Evolutionary conservation across 1,139 yeast species (phyloP).

Genomic region (Saccharomyces hybrid): DNA sequence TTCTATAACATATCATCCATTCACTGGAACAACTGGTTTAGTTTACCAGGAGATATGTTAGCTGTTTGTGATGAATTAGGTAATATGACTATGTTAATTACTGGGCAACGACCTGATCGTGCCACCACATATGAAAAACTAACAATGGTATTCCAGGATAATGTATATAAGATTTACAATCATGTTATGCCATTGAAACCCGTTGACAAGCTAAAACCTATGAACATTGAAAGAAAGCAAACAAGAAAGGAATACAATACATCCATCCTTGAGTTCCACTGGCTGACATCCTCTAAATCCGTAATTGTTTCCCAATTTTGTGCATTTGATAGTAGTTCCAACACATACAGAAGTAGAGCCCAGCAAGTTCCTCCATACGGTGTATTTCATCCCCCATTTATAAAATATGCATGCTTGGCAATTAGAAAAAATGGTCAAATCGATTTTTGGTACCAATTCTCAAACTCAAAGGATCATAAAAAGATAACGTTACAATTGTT

Average conservation of each 20-base stretch:
- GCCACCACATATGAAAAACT: conserved; percentile 30
- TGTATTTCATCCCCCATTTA: conserved; percentile 32
- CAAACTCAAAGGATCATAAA: conserved; percentile 33
- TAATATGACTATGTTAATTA: conserved; percentile 30
- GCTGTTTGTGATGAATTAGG: conserved; percentile 34
- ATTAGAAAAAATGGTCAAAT: conserved; percentile 31
- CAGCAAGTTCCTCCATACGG: conserved; percentile 32
- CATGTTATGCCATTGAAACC: conserved; percentile 22
- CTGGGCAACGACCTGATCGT: conserved; percentile 32
- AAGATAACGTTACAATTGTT: conserved; percentile 29
- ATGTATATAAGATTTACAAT: conserved; percentile 29
- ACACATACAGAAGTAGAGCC: conserved; percentile 28
- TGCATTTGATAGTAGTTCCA: conserved; percentile 24
- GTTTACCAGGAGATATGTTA: conserved; percentile 31
- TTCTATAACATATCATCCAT: conserved; percentile 27
- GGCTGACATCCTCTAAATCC: conserved; percentile 32
- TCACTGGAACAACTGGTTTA: conserved; percentile 33
- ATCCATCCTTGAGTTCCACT: conserved; percentile 28
- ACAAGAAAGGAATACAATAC: conserved; percentile 31
- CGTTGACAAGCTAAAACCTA: conserved; percentile 1
- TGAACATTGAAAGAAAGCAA: conserved; percentile 24
- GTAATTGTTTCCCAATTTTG: conserved; percentile 29
- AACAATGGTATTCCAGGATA: conserved; percentile 32
- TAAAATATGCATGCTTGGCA: conserved; percentile 32
- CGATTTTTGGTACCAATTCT: conserved; percentile 34